Conservation (phyloP, 495 filamentous ascomycete species). For the Hyaloscypha variabilis region DNA sequence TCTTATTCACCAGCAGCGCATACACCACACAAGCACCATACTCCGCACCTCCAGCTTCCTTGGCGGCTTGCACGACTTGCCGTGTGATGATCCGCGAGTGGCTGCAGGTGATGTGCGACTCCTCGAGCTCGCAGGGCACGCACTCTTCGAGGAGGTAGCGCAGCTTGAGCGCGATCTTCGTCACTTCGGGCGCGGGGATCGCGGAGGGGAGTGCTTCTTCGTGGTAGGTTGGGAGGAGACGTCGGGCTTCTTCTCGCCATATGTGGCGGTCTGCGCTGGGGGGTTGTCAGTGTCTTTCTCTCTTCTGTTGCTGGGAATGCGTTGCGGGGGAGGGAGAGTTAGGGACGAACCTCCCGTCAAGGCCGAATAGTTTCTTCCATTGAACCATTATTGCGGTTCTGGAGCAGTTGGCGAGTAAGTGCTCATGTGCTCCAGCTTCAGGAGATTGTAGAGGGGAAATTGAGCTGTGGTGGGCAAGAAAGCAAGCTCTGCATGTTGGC, state of each 20-base stretch:
- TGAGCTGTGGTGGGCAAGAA: background rate
- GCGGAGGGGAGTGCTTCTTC: slow-evolving; percentile 58
- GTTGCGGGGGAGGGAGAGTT: slow-evolving; percentile 2
- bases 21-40: slow-evolving; percentile 72
- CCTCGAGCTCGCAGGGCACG: slow-evolving; percentile 84
- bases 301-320: background rate
- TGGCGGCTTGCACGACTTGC: slow-evolving; percentile 76
- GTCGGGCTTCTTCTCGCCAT: slow-evolving; percentile 31
- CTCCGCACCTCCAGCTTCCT: slow-evolving; percentile 76
- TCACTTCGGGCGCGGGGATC: slow-evolving; percentile 71
- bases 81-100: slow-evolving; percentile 84
- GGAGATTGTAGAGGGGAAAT: background rate
- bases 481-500: background rate
- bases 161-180: slow-evolving; percentile 82
- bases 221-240: slow-evolving; percentile 62
- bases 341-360: slow-evolving; percentile 26
- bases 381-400: slow-evolving; percentile 22
- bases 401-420: background rate
- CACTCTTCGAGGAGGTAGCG: slow-evolving; percentile 90
- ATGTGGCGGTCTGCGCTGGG: slow-evolving; percentile 20
- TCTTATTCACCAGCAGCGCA: slow-evolving; percentile 82
- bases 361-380: slow-evolving; percentile 30
- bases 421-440: no score
- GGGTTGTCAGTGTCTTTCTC: background rate
- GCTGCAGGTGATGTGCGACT: slow-evolving; percentile 67